Evolutionary conservation across 768 basidiomycete genomes (phyloP), one percentile per base, ranked within the genome.

Genomic region (Suillus sp.): DNA sequence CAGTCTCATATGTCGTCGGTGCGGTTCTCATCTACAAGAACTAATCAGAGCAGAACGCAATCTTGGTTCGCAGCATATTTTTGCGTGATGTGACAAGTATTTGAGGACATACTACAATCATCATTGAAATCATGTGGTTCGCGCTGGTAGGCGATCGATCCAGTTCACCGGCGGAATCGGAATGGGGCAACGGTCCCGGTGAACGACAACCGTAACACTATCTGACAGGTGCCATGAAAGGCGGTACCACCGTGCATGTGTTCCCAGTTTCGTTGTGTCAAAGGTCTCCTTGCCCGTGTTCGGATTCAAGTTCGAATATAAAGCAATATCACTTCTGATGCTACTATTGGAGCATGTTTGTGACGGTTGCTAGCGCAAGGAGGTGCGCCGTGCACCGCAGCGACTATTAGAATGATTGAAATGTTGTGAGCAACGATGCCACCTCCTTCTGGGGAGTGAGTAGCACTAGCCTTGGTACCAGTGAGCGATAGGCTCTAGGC

Each of bases 281-380:
- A 56, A 37, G 54, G 34, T 10, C 35, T 56, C 10, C 34, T 25
- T 53, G 51, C 51, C 51, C 51, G 51, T 32, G 30, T 53, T 20
- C 3, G 18, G 2, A n/a, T 53, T 53, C 16, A 53, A 20, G 18
- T 32, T 32, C 6, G 18, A 53, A 30, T 20, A 32, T 10, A 2
- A 30, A 51, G 30, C 2, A 11, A 20, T 20, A 6, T 32, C 13
- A 30, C 30, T 32, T 20, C 18, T 10, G 50, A 10, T 20, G 50
- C 16, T 18, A 51, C 18, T 16, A 10, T 30, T 1, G 9, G 42
- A 8, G 20, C 20, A n/a, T 9, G 20, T 43, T 11, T 45, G 2
- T 20, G 27, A 51, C 20, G 30, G 30, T 10, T 53, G 0, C 9
- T 20, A 32, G 51, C 51, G 9, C 11, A 32, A 20, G 50, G 10